phyloP scores from a whole-genome alignment of 2,329 filamentous ascomycete genomes.

The Daldinia sp. region DNA sequence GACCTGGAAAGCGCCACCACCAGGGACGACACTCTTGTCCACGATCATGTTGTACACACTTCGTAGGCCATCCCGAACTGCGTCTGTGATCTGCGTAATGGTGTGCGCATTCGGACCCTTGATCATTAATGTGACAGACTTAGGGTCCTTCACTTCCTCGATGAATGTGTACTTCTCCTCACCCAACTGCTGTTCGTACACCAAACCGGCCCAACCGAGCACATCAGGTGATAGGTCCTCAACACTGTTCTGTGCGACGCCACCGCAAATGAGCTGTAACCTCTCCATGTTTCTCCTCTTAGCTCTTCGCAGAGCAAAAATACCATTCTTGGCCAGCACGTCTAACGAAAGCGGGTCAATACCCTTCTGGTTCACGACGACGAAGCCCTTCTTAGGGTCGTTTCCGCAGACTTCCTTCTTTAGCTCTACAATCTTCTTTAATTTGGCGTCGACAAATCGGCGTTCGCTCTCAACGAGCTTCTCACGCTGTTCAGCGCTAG shows the following conservation, averaged over 20 bases:
- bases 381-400: slow-evolving; percentile 94
- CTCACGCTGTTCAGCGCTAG: slow-evolving; percentile 93
- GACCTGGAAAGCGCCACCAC: slow-evolving; percentile 95
- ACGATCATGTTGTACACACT: slow-evolving; percentile 99
- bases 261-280: slow-evolving; percentile 93
- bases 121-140: slow-evolving; percentile 97
- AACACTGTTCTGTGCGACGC: slow-evolving; percentile 92
- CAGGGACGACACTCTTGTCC: slow-evolving; percentile 94
- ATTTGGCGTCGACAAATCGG: slow-evolving; percentile 93
- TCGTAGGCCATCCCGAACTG: slow-evolving; percentile 91
- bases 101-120: slow-evolving; percentile 98
- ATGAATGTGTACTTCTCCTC: slow-evolving; percentile 99
- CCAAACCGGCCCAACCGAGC: slow-evolving; percentile 94
- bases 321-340: slow-evolving; percentile 97
- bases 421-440: slow-evolving; percentile 96
- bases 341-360: slow-evolving; percentile 97
- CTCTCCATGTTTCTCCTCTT: slow-evolving; percentile 99
- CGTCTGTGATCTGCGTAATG: slow-evolving; percentile 96
- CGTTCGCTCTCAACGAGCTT: slow-evolving; percentile 98
- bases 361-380: slow-evolving; percentile 99
- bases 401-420: slow-evolving; percentile 98
- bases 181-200: slow-evolving; percentile 96
- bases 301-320: slow-evolving; percentile 90
- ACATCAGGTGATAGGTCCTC: slow-evolving; percentile 90
- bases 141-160: slow-evolving; percentile 98